These are phyloP conservation scores for Xylaria sp. DNA, from an alignment of 495 filamentous ascomycete genomes.

Conservation along the genomic window DNA sequence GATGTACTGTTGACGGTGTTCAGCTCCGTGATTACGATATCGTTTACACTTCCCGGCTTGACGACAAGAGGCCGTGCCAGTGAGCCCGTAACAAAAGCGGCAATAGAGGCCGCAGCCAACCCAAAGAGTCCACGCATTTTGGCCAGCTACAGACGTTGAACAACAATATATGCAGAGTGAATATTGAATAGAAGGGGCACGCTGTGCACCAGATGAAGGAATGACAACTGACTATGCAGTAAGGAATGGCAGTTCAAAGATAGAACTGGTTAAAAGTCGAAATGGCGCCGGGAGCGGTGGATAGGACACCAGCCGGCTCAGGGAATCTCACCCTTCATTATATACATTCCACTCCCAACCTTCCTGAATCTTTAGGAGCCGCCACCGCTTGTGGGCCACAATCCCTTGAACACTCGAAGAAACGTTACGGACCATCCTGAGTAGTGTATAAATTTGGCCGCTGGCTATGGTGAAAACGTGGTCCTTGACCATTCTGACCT, in stretches of 20 bases:
- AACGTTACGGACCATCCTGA: slow-evolving; percentile 18
- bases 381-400: slow-evolving; percentile 1
- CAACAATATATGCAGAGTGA: slow-evolving; percentile 12
- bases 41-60: slow-evolving; percentile 29
- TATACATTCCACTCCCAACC: not conserved
- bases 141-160: slow-evolving; percentile 4
- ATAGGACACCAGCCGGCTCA: not conserved
- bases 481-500: not conserved
- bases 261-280: slow-evolving; percentile 8
- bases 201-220: slow-evolving; percentile 21
- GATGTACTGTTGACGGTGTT: slow-evolving; percentile 40
- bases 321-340: slow-evolving; percentile 11
- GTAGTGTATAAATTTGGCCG: not conserved
- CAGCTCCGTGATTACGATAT: slow-evolving; percentile 37
- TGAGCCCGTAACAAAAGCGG: slow-evolving; percentile 34
- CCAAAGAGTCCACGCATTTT: slow-evolving; percentile 34
- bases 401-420: slow-evolving; percentile 10
- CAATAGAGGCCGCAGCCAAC: slow-evolving; percentile 39
- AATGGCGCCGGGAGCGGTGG: slow-evolving; percentile 13
- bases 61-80: slow-evolving; percentile 39
- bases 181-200: slow-evolving; percentile 19
- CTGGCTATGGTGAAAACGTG: slow-evolving; percentile 13
- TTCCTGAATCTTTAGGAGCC: not conserved
- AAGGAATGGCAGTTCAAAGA: slow-evolving; percentile 27
- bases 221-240: slow-evolving; percentile 25